Evolutionary conservation across 306 rosid species (phyloP).

Genomic region (Fragaria ananassa): DNA sequence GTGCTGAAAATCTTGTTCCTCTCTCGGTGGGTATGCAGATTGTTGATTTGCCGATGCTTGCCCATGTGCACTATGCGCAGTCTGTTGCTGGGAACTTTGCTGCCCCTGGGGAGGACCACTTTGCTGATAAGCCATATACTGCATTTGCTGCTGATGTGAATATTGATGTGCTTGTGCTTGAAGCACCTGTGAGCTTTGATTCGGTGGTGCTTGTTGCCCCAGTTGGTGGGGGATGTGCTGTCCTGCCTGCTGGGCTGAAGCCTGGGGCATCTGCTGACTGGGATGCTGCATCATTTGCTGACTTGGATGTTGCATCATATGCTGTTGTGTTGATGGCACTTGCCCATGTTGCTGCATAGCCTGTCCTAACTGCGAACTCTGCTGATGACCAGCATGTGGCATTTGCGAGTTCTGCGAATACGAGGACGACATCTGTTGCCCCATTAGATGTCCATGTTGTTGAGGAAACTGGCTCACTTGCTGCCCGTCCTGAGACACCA

Average conservation of each 20-base stretch:
- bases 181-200: conserved; percentile 45
- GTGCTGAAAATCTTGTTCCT: conserved; percentile 63
- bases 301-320: conserved; percentile 47
- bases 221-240: conserved; percentile 53
- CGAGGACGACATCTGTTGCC: conserved; percentile 39
- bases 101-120: conserved; percentile 50
- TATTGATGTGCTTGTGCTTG: conserved; percentile 66
- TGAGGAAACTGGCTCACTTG: conserved; percentile 47
- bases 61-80: conserved; percentile 48
- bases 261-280: conserved; percentile 44
- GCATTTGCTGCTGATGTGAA: conserved; percentile 58
- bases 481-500: conserved; percentile 48
- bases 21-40: conserved; percentile 37
- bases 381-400: conserved; percentile 54
- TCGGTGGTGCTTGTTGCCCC: conserved; percentile 56
- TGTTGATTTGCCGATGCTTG: conserved; percentile 62
- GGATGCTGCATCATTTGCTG: conserved; percentile 59
- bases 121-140: conserved; percentile 70
- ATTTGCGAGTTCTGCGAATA: conserved; percentile 45
- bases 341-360: conserved; percentile 46
- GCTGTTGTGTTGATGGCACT: conserved; percentile 31
- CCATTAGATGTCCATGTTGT: conserved; percentile 53
- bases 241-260: conserved; percentile 43
- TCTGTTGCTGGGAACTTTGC: conserved; percentile 51
- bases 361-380: conserved; percentile 40